These are phyloP conservation scores for Ascochyta lentis DNA, from an alignment of 2,329 filamentous ascomycete genomes.

Conservation along the genomic window DNA sequence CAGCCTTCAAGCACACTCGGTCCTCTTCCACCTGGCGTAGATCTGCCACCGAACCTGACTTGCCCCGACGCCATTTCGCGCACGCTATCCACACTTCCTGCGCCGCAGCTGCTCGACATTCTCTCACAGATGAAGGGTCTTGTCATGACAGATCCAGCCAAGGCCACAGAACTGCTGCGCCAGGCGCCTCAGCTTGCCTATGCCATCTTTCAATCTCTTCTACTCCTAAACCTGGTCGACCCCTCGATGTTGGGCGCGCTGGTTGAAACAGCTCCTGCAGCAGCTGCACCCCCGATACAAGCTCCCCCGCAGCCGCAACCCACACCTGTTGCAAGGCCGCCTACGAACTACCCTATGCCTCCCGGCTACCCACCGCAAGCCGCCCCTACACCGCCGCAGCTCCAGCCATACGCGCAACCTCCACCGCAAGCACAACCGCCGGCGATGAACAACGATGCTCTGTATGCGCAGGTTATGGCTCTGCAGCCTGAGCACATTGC, in stretches of 20 bases:
- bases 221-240: constrained; percentile 92
- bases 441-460: constrained; percentile 64
- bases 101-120: constrained; percentile 89
- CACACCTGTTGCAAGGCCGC: constrained; percentile 42
- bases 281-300: constrained; percentile 41
- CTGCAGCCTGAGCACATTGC: constrained; percentile 84
- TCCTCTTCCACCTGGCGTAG: constrained; percentile 81
- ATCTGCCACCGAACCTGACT: constrained; percentile 81
- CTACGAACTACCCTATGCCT: constrained; percentile 36
- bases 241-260: constrained; percentile 82
- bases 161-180: constrained; percentile 83
- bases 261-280: constrained; percentile 63
- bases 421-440: constrained; percentile 22
- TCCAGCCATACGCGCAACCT: constrained; percentile 52
- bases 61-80: constrained; percentile 91
- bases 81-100: constrained; percentile 84
- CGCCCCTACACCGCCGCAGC: constrained; percentile 56
- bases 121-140: constrained; percentile 93
- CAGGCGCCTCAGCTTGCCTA: constrained; percentile 93
- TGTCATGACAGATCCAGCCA: constrained; percentile 79
- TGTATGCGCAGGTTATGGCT: constrained; percentile 81
- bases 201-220: constrained; percentile 91
- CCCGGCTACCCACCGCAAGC: constrained; percentile 53
- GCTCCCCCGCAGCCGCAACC: constrained; percentile 49
- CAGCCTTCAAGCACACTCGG: constrained; percentile 67